A percentile compares a stretch with the other conserved stretches of the same genome.
These are phyloP conservation scores for Panaeolus papilionaceus DNA, from an alignment of 768 basidiomycete genomes.

Conservation along the genomic window DNA sequence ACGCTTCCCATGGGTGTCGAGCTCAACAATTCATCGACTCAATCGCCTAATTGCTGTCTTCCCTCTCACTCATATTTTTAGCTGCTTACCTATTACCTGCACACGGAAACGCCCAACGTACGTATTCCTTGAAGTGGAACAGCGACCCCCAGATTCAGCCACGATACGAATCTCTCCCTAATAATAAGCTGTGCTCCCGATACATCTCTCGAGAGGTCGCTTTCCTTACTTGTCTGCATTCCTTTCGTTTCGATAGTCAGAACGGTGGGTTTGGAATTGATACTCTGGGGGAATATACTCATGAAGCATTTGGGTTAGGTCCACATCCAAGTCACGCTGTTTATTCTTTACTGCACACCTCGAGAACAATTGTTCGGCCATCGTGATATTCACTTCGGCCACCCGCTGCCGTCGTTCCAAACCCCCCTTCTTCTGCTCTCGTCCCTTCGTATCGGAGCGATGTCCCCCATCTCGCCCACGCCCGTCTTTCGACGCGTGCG, in stretches of 20 bases:
- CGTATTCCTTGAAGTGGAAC: neutral
- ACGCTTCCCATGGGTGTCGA: constrained; percentile 6
- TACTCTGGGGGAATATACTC: neutral
- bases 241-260: neutral
- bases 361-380: neutral
- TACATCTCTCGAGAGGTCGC: neutral
- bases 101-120: neutral
- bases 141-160: neutral
- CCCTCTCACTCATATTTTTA: neutral
- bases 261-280: neutral
- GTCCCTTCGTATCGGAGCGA: neutral
- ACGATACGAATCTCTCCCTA: constrained; percentile 3
- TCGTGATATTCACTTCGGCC: neutral
- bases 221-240: neutral
- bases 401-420: constrained; percentile 10
- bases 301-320: neutral
- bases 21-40: constrained; percentile 3
- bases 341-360: neutral
- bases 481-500: neutral
- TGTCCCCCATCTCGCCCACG: neutral
- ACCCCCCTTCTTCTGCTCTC: neutral
- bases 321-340: neutral
- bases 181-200: neutral
- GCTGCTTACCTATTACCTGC: neutral
- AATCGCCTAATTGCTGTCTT: neutral